These are phyloP conservation scores for Pseudozyma sp. DNA, from an alignment of 1,284 basidiomycete species.

Conservation along the genomic window DNA sequence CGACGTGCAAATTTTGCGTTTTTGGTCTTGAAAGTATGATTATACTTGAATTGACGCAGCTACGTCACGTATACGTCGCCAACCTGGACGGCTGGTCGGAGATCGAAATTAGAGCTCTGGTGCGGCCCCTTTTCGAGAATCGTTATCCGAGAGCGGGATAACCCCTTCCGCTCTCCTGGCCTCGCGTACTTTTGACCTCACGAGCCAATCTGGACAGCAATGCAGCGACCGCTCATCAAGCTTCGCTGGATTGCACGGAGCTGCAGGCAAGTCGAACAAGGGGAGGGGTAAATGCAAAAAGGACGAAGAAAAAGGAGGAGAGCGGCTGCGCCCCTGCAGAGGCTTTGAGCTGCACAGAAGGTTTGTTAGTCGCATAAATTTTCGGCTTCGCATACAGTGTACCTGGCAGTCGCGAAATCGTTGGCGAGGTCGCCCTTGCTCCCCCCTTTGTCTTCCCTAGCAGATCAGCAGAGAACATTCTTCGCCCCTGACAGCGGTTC, in stretches of 20 bases:
- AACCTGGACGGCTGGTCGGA: not conserved
- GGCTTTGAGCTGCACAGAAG: no score
- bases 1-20: not conserved
- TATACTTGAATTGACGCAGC: not conserved
- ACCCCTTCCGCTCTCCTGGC: no score
- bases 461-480: not conserved
- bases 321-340: no score
- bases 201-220: no score
- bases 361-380: not conserved
- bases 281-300: no score
- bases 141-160: no score
- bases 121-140: not conserved
- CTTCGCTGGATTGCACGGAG: no score
- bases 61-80: not conserved
- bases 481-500: not conserved
- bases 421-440: slow-evolving; percentile 1
- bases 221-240: no score
- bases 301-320: no score
- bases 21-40: not conserved
- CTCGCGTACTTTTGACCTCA: no score
- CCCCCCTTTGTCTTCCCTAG: not conserved
- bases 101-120: slow-evolving; percentile 1
- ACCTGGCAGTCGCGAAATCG: not conserved
- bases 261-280: no score
- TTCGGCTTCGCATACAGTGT: not conserved